Base-by-base conservation (phyloP, 192 early-diverging fungal species). In the Cladochytrium replicatum region DNA sequence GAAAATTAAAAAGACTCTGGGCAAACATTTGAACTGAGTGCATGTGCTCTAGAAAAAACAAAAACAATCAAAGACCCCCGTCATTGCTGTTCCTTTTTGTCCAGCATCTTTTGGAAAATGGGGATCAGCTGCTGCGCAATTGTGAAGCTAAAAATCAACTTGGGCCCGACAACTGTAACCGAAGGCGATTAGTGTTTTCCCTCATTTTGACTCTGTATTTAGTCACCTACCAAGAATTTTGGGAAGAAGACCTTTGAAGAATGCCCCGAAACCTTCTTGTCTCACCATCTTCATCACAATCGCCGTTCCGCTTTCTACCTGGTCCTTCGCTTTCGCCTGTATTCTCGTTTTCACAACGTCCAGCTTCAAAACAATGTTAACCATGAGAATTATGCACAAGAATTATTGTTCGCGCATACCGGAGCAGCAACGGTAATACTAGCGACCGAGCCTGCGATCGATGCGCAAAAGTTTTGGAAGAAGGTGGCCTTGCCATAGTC, bases 331-430 rank as follows among this genome's bases (percentile, higher is more conserved):
- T 44, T 83, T 79, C 43, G 88, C 85, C 69, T 99, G 95, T 64
- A 99, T 99, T 39, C 95, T 86, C 15, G 95, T 99, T 80, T 99
- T 99, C 74, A 99, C 88, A 11, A 99, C 93, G 64, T 99, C 95
- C 54, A 99, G 75, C 42, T 72, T 29, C 2, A 17, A 1, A 15
- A 24, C 24, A 55, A n/a, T 2, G 1, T n/a, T n/a, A n/a, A n/a
- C n/a, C n/a, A n/a, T n/a, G n/a, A n/a, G n/a, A n/a, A n/a, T n/a
- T n/a, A n/a, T n/a, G n/a, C n/a, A n/a, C n/a, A n/a, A n/a, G n/a
- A n/a, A n/a, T n/a, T n/a, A n/a, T 15, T 0, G 0, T 39, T 5
- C 29, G 6, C 11, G 22, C 56, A 27, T 51, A 74, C 72, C 21
- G 95, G 95, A 21, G 91, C 89, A 29, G 95, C 88, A 29, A 96